Conservation (phyloP, 805 yeast genomes). For the Blastobotrys terrestris region DNA sequence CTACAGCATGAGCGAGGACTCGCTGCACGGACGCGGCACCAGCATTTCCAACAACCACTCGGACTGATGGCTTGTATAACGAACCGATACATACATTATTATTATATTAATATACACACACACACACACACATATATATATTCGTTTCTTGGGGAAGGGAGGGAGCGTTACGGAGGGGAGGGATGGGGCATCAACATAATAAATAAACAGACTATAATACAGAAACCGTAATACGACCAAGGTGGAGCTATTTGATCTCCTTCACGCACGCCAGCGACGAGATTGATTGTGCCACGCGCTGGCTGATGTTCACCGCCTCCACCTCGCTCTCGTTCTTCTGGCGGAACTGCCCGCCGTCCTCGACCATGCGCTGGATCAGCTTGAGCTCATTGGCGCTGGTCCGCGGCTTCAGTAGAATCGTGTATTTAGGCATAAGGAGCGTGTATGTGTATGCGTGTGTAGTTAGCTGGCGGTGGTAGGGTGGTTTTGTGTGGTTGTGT, state of each 20-base stretch:
- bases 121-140: too few species aligned
- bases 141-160: too few species aligned
- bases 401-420: neutral
- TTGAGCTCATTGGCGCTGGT: neutral
- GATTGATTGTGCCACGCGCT: neutral
- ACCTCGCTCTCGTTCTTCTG: neutral
- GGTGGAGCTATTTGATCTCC: neutral
- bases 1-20: slow-evolving; percentile 34
- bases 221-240: neutral
- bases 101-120: too few species aligned
- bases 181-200: neutral
- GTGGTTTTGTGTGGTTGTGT: neutral
- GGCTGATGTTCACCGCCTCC: neutral
- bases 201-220: neutral
- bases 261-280: neutral
- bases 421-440: neutral
- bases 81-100: too few species aligned
- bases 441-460: too few species aligned
- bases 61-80: neutral
- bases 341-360: neutral
- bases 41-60: neutral
- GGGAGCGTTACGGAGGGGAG: too few species aligned
- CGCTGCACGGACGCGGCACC: neutral
- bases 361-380: neutral
- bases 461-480: too few species aligned